Percentiles rank a stretch among this genome's conserved stretches.
Evolutionary conservation across 164 flowering plant genomes (phyloP).

Genomic region (Stephania yunnanensis): DNA sequence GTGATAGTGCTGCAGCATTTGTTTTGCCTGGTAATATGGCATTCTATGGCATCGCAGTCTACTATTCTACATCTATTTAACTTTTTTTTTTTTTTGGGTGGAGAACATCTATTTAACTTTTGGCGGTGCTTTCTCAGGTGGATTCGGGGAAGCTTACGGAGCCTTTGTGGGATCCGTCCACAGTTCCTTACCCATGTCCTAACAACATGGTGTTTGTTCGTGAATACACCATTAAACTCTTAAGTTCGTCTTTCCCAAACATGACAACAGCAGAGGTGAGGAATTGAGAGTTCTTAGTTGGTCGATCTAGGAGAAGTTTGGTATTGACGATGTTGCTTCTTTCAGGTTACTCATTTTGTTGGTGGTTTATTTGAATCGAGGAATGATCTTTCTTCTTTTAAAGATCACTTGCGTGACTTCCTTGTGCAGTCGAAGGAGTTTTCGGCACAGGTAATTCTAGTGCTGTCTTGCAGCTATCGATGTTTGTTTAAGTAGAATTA

Average conservation of each 20-base stretch:
- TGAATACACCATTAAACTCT: constrained; percentile 80
- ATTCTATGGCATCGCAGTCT: neutral
- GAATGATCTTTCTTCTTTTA: constrained; percentile 65
- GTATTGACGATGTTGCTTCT: constrained; percentile 1
- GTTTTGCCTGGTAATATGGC: constrained; percentile 72
- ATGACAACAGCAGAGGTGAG: constrained; percentile 83
- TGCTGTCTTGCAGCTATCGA: neutral
- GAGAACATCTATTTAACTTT: neutral
- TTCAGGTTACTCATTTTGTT: constrained; percentile 85
- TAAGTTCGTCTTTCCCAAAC: constrained; percentile 91
- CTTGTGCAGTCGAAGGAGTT: constrained; percentile 97
- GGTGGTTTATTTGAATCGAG: constrained; percentile 79
- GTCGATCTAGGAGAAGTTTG: neutral
- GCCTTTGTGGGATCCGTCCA: constrained; percentile 88
- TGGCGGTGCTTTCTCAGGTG: constrained; percentile 37
- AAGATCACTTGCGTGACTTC: constrained; percentile 82
- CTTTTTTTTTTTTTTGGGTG: neutral
- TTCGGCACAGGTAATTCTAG: constrained; percentile 74
- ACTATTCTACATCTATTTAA: neutral
- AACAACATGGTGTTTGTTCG: constrained; percentile 66
- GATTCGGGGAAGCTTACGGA: constrained; percentile 76
- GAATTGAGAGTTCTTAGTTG: neutral
- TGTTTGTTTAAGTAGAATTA: neutral
- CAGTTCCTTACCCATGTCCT: constrained; percentile 65
- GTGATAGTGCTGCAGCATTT: constrained; percentile 84